A percentile compares a stretch with the other conserved stretches of the same genome.
Conservation (phyloP, 352 stramenopile genomes). For the Elongisporangium anandrum region DNA sequence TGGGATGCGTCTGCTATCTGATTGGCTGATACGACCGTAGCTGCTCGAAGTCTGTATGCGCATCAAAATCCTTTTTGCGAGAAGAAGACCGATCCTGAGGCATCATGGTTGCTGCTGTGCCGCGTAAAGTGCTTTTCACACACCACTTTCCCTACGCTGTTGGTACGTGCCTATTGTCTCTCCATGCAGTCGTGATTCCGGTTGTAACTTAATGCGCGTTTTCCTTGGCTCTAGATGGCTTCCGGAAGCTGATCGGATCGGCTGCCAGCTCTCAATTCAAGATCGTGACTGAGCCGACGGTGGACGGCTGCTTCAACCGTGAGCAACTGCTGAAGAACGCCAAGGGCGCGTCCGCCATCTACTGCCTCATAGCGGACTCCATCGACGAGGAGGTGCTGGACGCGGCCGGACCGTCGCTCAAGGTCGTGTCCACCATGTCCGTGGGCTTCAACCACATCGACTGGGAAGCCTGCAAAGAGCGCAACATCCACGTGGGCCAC, state of each 20-base stretch:
- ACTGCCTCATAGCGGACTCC: conserved; percentile 68
- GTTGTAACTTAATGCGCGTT: neutral
- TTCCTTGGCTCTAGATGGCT: conserved; percentile 19
- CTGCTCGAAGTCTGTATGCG: too few relatives aligned
- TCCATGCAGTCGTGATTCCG: neutral
- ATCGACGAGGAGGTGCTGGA: conserved; percentile 65
- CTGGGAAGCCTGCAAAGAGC: conserved; percentile 59
- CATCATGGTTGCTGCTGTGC: conserved; percentile 1
- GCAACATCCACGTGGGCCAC: conserved; percentile 75
- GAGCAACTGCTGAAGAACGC: conserved; percentile 46
- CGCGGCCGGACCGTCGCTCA: conserved; percentile 43
- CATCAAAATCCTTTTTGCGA: too few relatives aligned
- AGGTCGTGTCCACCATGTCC: conserved; percentile 84
- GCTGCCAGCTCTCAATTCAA: conserved; percentile 12
- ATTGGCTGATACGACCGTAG: too few relatives aligned
- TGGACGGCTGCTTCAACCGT: conserved; percentile 32
- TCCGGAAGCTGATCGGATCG: conserved; percentile 14
- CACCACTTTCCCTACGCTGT: conserved; percentile 63
- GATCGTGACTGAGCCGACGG: conserved; percentile 20
- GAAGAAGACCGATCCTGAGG: too few relatives aligned
- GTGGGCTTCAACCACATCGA: conserved; percentile 91
- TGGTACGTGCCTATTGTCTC: conserved; percentile 20
- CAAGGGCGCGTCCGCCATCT: conserved; percentile 44
- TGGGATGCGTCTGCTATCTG: too few relatives aligned
- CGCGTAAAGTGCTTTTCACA: conserved; percentile 66